Base-by-base conservation (phyloP, 352 stramenopile species). In the Phytophthora nicotianae region DNA sequence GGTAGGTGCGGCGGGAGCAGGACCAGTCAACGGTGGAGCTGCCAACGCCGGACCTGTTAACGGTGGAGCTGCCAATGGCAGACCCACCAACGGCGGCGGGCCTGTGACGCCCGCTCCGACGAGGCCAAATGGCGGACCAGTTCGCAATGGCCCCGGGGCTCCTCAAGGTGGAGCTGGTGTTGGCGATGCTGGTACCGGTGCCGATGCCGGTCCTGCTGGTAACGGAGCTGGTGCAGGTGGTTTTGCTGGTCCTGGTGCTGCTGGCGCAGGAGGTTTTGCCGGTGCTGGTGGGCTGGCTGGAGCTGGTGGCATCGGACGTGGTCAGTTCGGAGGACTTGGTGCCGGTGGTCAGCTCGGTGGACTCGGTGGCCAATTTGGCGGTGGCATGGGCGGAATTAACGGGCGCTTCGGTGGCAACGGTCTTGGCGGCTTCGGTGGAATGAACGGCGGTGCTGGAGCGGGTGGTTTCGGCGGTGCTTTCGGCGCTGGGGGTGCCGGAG, bases 91-190 rank as follows among this genome's bases (percentile, higher is more conserved):
- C 42, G 24, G 24, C 8, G 21, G 24, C 16, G n/a, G n/a, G n/a
- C 50, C 55, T 33, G 62, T 42, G 14, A 70, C 62, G 4, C 64
- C 58, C 20, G 64, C 64, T 43, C 64, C 64, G 24, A 72, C 64
- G n/a, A 40, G 41, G 19, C 58, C 58, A 16, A 50, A 43, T 11
- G 52, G 45, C 26, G 50, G 21, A 40, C 45, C 53, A 27, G 42
- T n/a, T 20, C 33, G 51, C 5, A 58, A 55, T 32, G 51, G 50
- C 26, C 27, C 33, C 20, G 50, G 51, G 29, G 52, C 21, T 24
- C 17, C 20, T 24, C 41, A 26, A 49, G 32, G 32, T 17, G 32
- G 32, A 38, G 10, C 32, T 32, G 26, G 20, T 21, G 11, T 10
- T 52, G 50, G 16, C 23, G 43, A 24, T 5, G 20, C 5, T 13